Conservation (phyloP, 352 stramenopile species). For the Globisporangium mamillatum region DNA sequence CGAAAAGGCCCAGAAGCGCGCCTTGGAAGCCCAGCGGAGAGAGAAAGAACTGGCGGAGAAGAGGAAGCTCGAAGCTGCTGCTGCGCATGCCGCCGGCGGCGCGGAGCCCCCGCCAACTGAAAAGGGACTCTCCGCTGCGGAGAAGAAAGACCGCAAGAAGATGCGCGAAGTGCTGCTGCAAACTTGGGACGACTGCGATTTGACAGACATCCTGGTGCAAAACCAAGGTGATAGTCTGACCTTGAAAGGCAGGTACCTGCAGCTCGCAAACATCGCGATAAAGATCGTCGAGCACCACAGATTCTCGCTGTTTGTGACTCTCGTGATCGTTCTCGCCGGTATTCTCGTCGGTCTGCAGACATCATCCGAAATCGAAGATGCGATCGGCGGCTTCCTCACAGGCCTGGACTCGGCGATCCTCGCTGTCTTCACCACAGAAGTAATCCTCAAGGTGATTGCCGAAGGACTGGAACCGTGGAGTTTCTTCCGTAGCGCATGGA, state of each 20-base stretch:
- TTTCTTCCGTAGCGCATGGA: constrained; percentile 76
- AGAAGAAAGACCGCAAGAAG: constrained; percentile 63
- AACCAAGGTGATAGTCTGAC: constrained; percentile 43
- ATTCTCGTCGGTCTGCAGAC: constrained; percentile 81
- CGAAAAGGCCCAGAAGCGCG: constrained; percentile 55
- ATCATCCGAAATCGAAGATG: constrained; percentile 43
- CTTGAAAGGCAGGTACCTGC: constrained; percentile 53
- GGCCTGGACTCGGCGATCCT: constrained; percentile 69
- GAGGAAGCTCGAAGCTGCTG: constrained; percentile 21
- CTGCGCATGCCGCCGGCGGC: neutral
- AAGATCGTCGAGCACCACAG: constrained; percentile 57
- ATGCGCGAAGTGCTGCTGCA: constrained; percentile 74
- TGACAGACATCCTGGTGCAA: constrained; percentile 58
- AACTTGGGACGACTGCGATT: constrained; percentile 72
- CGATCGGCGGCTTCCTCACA: constrained; percentile 41
- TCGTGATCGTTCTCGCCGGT: constrained; percentile 72
- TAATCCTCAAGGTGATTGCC: constrained; percentile 71
- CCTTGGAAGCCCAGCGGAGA: constrained; percentile 43
- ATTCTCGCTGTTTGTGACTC: constrained; percentile 73
- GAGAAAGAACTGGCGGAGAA: constrained; percentile 44
- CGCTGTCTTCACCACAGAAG: constrained; percentile 72
- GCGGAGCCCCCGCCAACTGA: constrained; percentile 14
- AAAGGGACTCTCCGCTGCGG: constrained; percentile 49
- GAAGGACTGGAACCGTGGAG: constrained; percentile 76
- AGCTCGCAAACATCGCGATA: constrained; percentile 30